Evolutionary conservation across 75 land plant genomes (phyloP), one percentile per base, ranked within the genome.

Genomic region (Adiantum capillusveneris): DNA sequence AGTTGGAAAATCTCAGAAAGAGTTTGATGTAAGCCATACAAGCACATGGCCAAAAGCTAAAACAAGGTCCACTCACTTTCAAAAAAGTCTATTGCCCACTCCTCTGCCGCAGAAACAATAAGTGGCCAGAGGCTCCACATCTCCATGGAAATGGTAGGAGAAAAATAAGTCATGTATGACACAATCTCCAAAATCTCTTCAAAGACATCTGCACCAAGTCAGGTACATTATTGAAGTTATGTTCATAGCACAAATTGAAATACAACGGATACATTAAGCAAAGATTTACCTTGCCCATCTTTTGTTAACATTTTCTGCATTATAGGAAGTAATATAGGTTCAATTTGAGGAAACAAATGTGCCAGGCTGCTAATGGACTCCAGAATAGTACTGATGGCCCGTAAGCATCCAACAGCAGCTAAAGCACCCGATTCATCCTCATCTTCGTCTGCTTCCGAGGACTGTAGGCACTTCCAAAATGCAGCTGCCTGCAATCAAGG

Each of bases 51-150:
- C n/a, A n/a, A n/a, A n/a, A n/a, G n/a, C n/a, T n/a, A n/a, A n/a
- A n/a, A n/a, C n/a, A n/a, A n/a, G n/a, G n/a, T 24, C 9, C 24
- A 69, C 84, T 50, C 84, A 95, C 99, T 95, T 59, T 85, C 82
- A 71, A 95, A 95, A 54, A 76, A 95, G 70, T 95, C 99, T 20
- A 95, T 84, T 28, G 96, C 99, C 96, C 96, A 95, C 58, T 90
- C 96, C 24, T 68, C 65, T 52, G 90, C 60, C 3, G 99, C 90
- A 61, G 84, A 79, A 50, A 90, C 79, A 83, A 95, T 86, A 44
- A 90, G 74, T 9, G 99, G 99, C 99, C 99, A 95, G 39, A 95
- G 81, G 51, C 84, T 84, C 99, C 99, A 95, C 99, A 95, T 86
- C n/a, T 86, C 91, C 69, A 86, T 18, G 0, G 99, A 90, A 49